These are phyloP conservation scores for Curvularia eragrostidis DNA, from an alignment of 2,329 filamentous ascomycete genomes.

Conservation along the genomic window DNA sequence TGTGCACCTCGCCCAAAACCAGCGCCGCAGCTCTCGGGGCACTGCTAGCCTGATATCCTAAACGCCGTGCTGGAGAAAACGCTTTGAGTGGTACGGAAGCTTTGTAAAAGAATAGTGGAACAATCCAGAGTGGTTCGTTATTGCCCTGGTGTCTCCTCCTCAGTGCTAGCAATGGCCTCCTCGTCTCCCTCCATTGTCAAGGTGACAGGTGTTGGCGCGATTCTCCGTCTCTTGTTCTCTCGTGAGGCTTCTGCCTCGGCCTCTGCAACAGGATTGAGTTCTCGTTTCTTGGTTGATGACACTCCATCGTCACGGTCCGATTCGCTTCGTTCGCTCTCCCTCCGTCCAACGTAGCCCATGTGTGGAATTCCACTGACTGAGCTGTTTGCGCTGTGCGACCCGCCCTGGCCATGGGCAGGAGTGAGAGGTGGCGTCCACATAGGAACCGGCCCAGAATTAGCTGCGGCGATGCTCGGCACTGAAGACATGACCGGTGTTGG, in stretches of 20 bases:
- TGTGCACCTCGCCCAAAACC: constrained; percentile 8
- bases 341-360: constrained; percentile 25
- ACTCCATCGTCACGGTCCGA: constrained; percentile 45
- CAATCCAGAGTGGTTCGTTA: constrained; percentile 14
- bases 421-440: constrained; percentile 92
- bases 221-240: constrained; percentile 54
- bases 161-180: constrained; percentile 39
- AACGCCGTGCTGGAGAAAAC: constrained; percentile 30
- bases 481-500: constrained; percentile 79
- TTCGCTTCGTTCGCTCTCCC: constrained; percentile 47
- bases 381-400: constrained; percentile 61
- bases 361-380: constrained; percentile 60
- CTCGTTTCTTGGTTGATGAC: constrained; percentile 44
- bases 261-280: constrained; percentile 47
- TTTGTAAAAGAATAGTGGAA: constrained; percentile 5
- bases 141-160: constrained; percentile 32
- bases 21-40: constrained; percentile 6
- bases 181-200: constrained; percentile 31
- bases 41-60: constrained; percentile 16
- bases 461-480: constrained; percentile 76
- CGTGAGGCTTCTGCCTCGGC: constrained; percentile 42
- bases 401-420: constrained; percentile 60
- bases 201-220: constrained; percentile 55
- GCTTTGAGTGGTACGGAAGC: constrained; percentile 7
- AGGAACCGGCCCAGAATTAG: constrained; percentile 70